These are phyloP conservation scores for Hapsidospora chrysogenum DNA, from an alignment of 495 filamentous ascomycete species.

Conservation along the genomic window DNA sequence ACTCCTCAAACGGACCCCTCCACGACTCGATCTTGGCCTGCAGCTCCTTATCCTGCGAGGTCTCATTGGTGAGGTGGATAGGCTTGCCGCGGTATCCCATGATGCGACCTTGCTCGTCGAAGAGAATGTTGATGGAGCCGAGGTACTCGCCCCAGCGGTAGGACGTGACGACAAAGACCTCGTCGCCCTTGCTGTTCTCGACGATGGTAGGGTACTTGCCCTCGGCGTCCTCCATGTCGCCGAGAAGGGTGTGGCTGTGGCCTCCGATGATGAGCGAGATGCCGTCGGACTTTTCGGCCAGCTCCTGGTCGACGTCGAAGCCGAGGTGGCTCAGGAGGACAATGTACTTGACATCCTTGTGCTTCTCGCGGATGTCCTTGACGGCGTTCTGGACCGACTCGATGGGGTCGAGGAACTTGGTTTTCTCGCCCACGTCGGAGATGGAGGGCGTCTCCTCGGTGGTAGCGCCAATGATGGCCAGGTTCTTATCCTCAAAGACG, in stretches of 20 bases:
- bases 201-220: slow-evolving; percentile 40
- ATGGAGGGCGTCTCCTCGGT: slow-evolving; percentile 35
- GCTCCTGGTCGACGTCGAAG: slow-evolving; percentile 35
- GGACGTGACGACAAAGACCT: slow-evolving; percentile 42
- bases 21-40: slow-evolving; percentile 34
- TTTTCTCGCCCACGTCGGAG: slow-evolving; percentile 30
- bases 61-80: slow-evolving; percentile 37
- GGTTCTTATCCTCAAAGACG: slow-evolving; percentile 33
- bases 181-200: slow-evolving; percentile 36
- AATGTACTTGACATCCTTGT: slow-evolving; percentile 35
- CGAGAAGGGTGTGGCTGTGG: slow-evolving; percentile 42
- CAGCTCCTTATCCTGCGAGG: slow-evolving; percentile 29
- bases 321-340: slow-evolving; percentile 43
- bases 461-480: slow-evolving; percentile 41
- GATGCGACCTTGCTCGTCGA: slow-evolving; percentile 31
- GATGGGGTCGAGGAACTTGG: slow-evolving; percentile 31
- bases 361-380: slow-evolving; percentile 27
- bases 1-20: slow-evolving; percentile 34
- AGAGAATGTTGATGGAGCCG: slow-evolving; percentile 41
- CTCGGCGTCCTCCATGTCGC: slow-evolving; percentile 26
- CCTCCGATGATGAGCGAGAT: slow-evolving; percentile 41
- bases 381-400: slow-evolving; percentile 34
- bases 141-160: slow-evolving; percentile 45
- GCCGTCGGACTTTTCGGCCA: slow-evolving; percentile 31
- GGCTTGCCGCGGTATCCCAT: slow-evolving; percentile 37